Evolutionary conservation across 352 stramenopile species (phyloP), one percentile per base, ranked within the genome.

Genomic region (Phytophthora aleatoria): DNA sequence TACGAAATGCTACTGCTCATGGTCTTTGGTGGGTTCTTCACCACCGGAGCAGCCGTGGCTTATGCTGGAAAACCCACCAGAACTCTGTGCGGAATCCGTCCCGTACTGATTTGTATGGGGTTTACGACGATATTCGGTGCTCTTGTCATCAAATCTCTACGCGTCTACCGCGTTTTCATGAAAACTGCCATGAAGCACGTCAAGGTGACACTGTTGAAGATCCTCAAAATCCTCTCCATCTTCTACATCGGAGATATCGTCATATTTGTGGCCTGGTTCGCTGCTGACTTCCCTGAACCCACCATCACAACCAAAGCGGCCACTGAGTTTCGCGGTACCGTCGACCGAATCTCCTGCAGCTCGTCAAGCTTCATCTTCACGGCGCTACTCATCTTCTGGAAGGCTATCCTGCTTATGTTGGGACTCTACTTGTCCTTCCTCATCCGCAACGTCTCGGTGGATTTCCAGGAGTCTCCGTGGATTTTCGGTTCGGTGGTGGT

Each of bases 401-500:
- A 89, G 30, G 58, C 73, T 0, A 78, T 87, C 13, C 10, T 87
- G 49, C 70, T 86, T 16, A 73, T 80, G 26, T 0, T 69, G 3
- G 76, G 74, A 0, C 61, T 85, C 13, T 88, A 81, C 47, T 28
- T 87, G 8, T 82, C 74, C 30, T 87, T 90, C 49, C 44, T 87
- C 4, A 90, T 88, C 57, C 81, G 74, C n/a, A 73, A 87, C 16
- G 79, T 86, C 11, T 87, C 78, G 35, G 57, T 69, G 0, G 80
- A 90, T 50, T 90, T 90, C 51, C 83, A 91, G 43, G 83, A 91
- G 33, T 77, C 80, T 12, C 69, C 83, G 49, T 89, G 83, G 83
- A 89, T 85, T 31, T 83, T 89, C 50, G 69, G 58, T 2, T 85
- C 83, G 0, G 67, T 73, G 0, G 5, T 81, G 0, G 61, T 90